A percentile compares a stretch with the other conserved stretches of the same genome.
Conservation (phyloP, 352 stramenopile species). For the Globisporangium heterothallicum region DNA sequence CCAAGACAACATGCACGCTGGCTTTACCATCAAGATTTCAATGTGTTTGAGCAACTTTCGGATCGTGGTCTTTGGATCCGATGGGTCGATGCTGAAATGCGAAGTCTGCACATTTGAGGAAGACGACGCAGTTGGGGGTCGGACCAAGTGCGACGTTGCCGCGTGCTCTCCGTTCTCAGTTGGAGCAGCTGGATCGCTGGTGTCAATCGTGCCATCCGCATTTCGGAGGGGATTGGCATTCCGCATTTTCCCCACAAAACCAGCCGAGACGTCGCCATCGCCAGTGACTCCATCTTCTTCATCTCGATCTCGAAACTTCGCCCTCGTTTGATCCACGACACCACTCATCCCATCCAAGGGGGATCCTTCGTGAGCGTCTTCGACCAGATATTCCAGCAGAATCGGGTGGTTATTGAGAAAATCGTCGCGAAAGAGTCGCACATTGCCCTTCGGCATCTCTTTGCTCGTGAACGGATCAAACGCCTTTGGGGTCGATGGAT, state of each 20-base stretch:
- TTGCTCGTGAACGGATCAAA: constrained; percentile 50
- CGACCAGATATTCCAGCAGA: constrained; percentile 71
- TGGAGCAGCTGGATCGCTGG: neutral
- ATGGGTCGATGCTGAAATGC: constrained; percentile 68
- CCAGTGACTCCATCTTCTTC: constrained; percentile 8
- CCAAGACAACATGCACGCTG: too few relatives aligned
- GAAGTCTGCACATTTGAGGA: constrained; percentile 27
- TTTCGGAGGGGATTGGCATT: constrained; percentile 31
- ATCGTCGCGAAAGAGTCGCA: constrained; percentile 79
- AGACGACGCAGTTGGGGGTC: constrained; percentile 20
- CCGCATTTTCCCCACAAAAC: constrained; percentile 63
- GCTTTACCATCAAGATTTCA: constrained; percentile 62
- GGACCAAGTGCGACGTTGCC: neutral
- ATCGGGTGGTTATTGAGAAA: constrained; percentile 84
- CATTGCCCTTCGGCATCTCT: constrained; percentile 67
- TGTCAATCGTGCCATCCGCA: neutral
- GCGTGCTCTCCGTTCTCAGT: neutral
- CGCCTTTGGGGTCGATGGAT: constrained; percentile 11
- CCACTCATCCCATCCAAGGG: constrained; percentile 8
- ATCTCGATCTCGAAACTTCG: constrained; percentile 7
- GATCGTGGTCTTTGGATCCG: constrained; percentile 75
- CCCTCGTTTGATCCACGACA: constrained; percentile 1
- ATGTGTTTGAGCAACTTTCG: constrained; percentile 83
- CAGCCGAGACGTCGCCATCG: constrained; percentile 2
- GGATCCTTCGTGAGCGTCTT: constrained; percentile 24